Evolutionary conservation across 768 basidiomycete species (phyloP).

Genomic region (Leccinum rimulosum): DNA sequence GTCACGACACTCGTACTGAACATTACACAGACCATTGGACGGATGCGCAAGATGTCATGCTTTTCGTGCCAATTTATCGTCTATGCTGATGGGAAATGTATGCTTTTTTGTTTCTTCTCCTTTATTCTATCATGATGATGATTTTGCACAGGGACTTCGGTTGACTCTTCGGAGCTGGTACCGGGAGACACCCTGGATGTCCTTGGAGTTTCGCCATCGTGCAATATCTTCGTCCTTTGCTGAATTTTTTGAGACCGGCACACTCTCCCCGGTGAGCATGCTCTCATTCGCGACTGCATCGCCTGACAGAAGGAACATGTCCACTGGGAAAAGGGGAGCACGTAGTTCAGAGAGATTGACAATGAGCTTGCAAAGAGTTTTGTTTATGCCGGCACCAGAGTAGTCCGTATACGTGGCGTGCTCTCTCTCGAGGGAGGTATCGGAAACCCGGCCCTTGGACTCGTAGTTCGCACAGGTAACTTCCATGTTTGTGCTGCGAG

Average conservation of each 20-base stretch:
- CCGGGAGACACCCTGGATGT: constrained; percentile 76
- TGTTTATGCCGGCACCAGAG: constrained; percentile 85
- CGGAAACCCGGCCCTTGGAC: constrained; percentile 65
- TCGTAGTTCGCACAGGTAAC: constrained; percentile 85
- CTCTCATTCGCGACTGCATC: constrained; percentile 99
- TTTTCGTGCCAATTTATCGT: constrained; percentile 78
- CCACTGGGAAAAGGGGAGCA: constrained; percentile 78
- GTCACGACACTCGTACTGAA: constrained; percentile 67
- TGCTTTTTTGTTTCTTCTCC: constrained; percentile 26
- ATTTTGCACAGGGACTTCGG: constrained; percentile 54
- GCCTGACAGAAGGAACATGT: constrained; percentile 88
- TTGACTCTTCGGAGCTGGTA: constrained; percentile 76
- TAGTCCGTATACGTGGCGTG: constrained; percentile 78
- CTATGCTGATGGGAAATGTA: constrained; percentile 70
- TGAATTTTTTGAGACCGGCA: constrained; percentile 90
- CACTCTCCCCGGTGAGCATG: constrained; percentile 98
- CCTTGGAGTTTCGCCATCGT: constrained; percentile 66
- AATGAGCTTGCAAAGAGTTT: constrained; percentile 77
- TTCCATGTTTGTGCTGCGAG: not conserved
- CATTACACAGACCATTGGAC: constrained; percentile 66
- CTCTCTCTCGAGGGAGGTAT: constrained; percentile 50
- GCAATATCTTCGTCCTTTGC: constrained; percentile 75
- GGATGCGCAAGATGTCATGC: constrained; percentile 96
- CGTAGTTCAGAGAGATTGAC: constrained; percentile 81
- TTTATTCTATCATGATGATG: not conserved